Percentiles rank a stretch among this genome's conserved stretches.
phyloP scores from a whole-genome alignment of 2,329 filamentous ascomycete genomes.

The Cercospora zeae-maydis region DNA sequence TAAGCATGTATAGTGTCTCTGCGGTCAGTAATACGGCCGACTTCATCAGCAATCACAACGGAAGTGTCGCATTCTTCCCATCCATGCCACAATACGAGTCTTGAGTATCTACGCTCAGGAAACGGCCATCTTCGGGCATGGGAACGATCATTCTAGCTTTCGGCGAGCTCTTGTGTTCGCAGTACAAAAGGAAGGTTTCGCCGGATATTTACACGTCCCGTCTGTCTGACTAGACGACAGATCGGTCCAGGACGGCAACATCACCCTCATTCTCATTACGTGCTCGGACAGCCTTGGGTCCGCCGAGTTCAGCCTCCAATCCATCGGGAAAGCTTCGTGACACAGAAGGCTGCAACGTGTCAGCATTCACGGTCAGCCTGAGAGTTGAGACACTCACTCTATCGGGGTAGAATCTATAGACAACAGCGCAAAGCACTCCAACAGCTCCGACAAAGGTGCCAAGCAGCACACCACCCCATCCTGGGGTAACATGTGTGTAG shows the following conservation, averaged over 20 bases:
- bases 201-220: conserved; percentile 19
- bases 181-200: conserved; percentile 3
- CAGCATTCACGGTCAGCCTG: neutral
- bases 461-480: conserved; percentile 63
- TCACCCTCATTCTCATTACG: conserved; percentile 26
- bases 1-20: neutral
- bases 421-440: conserved; percentile 40
- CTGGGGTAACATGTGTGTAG: conserved; percentile 77
- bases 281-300: conserved; percentile 39
- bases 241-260: conserved; percentile 20
- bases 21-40: neutral
- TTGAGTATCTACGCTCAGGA: neutral
- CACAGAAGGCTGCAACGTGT: conserved; percentile 34
- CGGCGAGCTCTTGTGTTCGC: neutral
- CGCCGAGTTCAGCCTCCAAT: conserved; percentile 49
- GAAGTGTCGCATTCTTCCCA: neutral
- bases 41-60: neutral
- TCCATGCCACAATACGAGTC: neutral
- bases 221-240: conserved; percentile 9
- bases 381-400: conserved; percentile 29
- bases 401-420: conserved; percentile 45
- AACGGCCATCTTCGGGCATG: neutral
- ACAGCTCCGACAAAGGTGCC: conserved; percentile 45
- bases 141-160: neutral
- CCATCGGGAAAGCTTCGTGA: conserved; percentile 48